Percentiles rank a stretch among this genome's conserved stretches.
Evolutionary conservation across 2,329 filamentous ascomycete genomes (phyloP).

Genomic region (Colletotrichum navitas): DNA sequence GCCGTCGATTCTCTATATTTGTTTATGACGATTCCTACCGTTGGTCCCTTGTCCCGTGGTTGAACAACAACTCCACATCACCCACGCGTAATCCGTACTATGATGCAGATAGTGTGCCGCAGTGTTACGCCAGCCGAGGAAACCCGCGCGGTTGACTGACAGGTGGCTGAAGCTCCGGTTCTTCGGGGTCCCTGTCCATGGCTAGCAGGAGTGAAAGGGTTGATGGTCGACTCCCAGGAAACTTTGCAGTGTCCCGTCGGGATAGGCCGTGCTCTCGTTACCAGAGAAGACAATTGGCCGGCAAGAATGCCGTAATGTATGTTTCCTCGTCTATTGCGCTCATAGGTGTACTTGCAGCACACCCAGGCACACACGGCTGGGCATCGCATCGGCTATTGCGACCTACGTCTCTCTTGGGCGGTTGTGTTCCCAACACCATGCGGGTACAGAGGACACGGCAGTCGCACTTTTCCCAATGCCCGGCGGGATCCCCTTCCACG

Average conservation of each 20-base stretch:
- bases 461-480: neutral
- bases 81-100: neutral
- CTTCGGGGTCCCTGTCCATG: constrained; percentile 13
- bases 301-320: neutral
- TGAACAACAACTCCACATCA: constrained; percentile 3
- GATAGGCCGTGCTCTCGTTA: neutral
- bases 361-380: neutral
- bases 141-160: constrained; percentile 14
- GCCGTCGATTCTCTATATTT: neutral
- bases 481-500: neutral
- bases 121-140: neutral
- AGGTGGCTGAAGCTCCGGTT: constrained; percentile 15
- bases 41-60: neutral
- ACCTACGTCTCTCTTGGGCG: neutral
- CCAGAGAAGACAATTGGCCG: neutral
- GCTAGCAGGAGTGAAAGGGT: constrained; percentile 1
- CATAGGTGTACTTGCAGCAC: too few species aligned
- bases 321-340: neutral
- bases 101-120: neutral
- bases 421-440: neutral
- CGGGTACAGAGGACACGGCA: neutral
- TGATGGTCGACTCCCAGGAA: neutral
- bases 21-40: neutral
- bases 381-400: neutral
- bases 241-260: neutral